Evolutionary conservation across 805 yeast genomes (phyloP), one percentile per base, ranked within the genome.

Genomic region (Kodamaea fukazawae): DNA sequence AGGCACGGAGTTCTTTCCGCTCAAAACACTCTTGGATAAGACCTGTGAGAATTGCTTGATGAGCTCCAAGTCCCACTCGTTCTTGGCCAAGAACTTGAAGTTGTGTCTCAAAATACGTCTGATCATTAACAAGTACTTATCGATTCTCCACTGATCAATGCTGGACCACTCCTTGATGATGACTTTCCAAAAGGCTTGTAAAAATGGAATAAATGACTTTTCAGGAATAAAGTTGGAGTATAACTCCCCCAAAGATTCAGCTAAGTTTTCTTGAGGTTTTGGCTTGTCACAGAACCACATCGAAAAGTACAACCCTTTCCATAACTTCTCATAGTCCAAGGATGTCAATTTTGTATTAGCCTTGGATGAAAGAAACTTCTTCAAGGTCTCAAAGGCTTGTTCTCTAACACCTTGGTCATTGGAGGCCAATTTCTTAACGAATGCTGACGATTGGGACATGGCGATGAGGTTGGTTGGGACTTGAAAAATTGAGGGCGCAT

Each of bases 201-300:
- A 69, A 57, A 89, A 88, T 5, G 54, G 53, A 40, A 67, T 48
- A 57, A 76, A 71, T 60, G 70, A 70, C 4, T 57, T 58, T 4
- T 49, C 47, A 1, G 78, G 69, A 11, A 76, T 64, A 15, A 64
- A 62, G 12, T 66, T 64, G 12, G 75, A 67, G 44, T 69, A 79
- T 17, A 65, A 73, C 60, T 62, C 69, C 2, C 91, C 95, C 46
- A 93, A 67, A 31, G 77, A 79, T 34, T 73, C 75, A 2, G 96
- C 95, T 28, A 93, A 67, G 43, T 81, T 67, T 61, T 89, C 96
- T 63, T 93, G 99, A 16, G 96, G 93, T 52, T 84, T 73, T 18
- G 96, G 96, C 56, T 90, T 78, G 61, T 93, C 99, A 57, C 95
- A 78, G 66, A 84, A 88, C 98, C 99, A 93, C 96, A 93, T 87